Conservation (phyloP, 805 yeast genomes). For the Ogataea naganishii region DNA sequence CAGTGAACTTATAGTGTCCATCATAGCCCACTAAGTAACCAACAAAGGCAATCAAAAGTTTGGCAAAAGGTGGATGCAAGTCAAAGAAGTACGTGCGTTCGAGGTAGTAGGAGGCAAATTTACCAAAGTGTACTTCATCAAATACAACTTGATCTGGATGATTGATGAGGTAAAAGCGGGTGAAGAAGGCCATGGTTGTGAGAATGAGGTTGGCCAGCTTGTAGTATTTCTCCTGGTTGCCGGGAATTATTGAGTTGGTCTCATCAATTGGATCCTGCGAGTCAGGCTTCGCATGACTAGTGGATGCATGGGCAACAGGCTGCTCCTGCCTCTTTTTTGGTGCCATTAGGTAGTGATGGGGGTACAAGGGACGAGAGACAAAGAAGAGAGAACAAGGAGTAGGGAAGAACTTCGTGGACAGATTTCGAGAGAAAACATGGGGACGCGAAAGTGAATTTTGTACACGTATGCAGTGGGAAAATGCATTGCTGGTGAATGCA, state of each 20-base stretch:
- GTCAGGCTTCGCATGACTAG: too few species aligned
- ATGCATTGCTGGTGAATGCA: too few species aligned
- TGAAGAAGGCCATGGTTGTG: constrained; percentile 34
- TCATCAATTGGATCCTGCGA: too few species aligned
- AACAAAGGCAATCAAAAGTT: constrained; percentile 79
- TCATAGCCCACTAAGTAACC: constrained; percentile 87
- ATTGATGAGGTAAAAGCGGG: constrained; percentile 55
- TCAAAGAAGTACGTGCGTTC: constrained; percentile 92
- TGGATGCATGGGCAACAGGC: too few species aligned
- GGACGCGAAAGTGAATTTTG: too few species aligned
- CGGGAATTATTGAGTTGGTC: constrained; percentile 13
- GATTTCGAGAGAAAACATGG: too few species aligned
- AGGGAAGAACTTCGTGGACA: too few species aligned
- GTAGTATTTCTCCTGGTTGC: constrained; percentile 21
- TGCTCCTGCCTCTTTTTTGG: too few species aligned
- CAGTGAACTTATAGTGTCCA: constrained; percentile 88
- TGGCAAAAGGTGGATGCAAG: constrained; percentile 97
- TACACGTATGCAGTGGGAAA: too few species aligned
- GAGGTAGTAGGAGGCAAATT: constrained; percentile 76
- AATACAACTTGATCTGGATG: constrained; percentile 71
- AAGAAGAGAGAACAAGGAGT: too few species aligned
- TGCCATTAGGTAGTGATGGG: too few species aligned
- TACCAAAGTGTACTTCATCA: constrained; percentile 85
- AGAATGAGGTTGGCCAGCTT: constrained; percentile 26
- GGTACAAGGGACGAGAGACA: too few species aligned